Percentiles rank a stretch among this genome's conserved stretches.
Conservation (phyloP, 2,329 filamentous ascomycete genomes). For the Hypomyces perniciosus region DNA sequence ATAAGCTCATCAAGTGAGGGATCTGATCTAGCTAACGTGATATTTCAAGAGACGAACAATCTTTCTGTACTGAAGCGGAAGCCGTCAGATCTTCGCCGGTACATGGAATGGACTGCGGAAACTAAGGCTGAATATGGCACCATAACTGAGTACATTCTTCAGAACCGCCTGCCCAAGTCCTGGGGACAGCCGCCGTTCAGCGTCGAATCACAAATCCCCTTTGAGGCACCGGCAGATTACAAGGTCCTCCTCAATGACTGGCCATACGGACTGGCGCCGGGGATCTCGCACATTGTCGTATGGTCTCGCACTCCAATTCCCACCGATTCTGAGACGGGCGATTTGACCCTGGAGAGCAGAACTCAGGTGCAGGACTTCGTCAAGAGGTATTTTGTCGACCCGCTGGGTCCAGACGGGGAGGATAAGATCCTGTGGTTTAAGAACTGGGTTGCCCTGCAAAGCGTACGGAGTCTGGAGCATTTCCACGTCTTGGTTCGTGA, state of each 20-base stretch:
- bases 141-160: constrained; percentile 71
- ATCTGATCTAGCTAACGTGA: not conserved
- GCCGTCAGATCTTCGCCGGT: constrained; percentile 73
- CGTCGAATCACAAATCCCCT: constrained; percentile 44
- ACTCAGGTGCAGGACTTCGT: constrained; percentile 64
- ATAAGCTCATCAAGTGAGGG: not conserved
- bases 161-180: constrained; percentile 57
- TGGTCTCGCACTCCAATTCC: constrained; percentile 83
- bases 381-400: constrained; percentile 58
- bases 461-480: constrained; percentile 80
- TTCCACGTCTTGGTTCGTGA: constrained; percentile 69
- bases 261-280: constrained; percentile 71
- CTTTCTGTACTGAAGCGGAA: constrained; percentile 72
- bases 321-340: constrained; percentile 62
- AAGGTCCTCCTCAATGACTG: constrained; percentile 83
- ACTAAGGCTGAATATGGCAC: constrained; percentile 69
- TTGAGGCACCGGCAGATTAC: constrained; percentile 51
- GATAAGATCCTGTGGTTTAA: constrained; percentile 76
- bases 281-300: constrained; percentile 76
- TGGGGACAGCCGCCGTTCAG: constrained; percentile 61
- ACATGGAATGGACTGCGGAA: constrained; percentile 69
- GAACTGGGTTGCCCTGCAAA: constrained; percentile 87
- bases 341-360: constrained; percentile 64
- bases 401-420: constrained; percentile 43
- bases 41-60: constrained; percentile 43